Base-by-base conservation (phyloP, 345 rosid genomes). In the Erysimum cheiranthoides region DNA sequence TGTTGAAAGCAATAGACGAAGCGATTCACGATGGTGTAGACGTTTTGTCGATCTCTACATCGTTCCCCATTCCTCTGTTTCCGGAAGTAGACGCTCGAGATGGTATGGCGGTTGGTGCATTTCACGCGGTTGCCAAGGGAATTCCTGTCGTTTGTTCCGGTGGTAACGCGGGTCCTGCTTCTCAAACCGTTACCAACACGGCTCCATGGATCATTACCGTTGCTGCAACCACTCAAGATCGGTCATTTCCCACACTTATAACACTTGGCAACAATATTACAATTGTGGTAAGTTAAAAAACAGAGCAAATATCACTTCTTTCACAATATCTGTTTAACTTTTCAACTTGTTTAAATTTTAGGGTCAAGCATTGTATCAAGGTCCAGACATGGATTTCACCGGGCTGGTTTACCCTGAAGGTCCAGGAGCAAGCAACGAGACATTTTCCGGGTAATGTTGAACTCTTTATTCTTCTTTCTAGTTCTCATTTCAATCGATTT, bases 161-260 rank as follows among this genome's bases (percentile, higher is more conserved):
- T 2, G 88, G 85, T 11, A 88, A 86, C 52, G 58, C 66, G 0
- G 90, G 90, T 31, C 87, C 88, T 2, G 42, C 62, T 0, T 51
- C 81, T 46, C 82, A 82, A 14, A 80, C 88, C 2, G 77, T 85
- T 5, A 66, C 66, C 4, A 82, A 84, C 47, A 78, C 83, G 0
- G 85, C 89, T 14, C 89, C 89, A 8, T 85, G 89, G 93, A 59
- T 86, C 31, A 58, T 86, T 51, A 84, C 86, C 5, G 91, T 87
- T 3, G 93, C 87, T 3, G 89, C 93, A 2, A 77, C 79, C 61
- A 78, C 90, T 28, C 81, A 84, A 10, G 93, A 88, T 47, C 76
- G 93, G 31, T 60, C 80, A 32, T 88, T 88, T 54, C 84, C 80
- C 0, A 72, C 89, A 9, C 39, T 67, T 36, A 72, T 84, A 25